Percentiles rank a stretch among this genome's conserved stretches.
Evolutionary conservation across 2,329 filamentous ascomycete species (phyloP).

Genomic region (Clonostachys sp.): DNA sequence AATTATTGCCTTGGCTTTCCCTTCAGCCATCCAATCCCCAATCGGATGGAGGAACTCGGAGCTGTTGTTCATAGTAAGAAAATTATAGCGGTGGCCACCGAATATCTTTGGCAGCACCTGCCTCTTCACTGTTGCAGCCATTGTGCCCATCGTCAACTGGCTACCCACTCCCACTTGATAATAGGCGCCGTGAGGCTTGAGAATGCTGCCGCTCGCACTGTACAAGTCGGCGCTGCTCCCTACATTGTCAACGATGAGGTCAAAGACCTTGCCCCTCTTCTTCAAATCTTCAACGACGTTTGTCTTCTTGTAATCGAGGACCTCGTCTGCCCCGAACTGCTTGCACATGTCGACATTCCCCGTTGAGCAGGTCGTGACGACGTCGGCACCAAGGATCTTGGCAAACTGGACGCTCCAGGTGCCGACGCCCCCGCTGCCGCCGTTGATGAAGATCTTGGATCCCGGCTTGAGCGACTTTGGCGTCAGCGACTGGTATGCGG

Average conservation of each 20-base stretch:
- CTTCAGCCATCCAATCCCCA: conserved; percentile 50
- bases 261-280: conserved; percentile 40
- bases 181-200: conserved; percentile 43
- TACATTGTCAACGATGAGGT: conserved; percentile 54
- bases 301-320: conserved; percentile 54
- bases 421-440: conserved; percentile 59
- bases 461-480: conserved; percentile 46
- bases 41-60: conserved; percentile 42
- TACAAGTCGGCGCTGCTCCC: conserved; percentile 44
- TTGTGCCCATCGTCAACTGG: conserved; percentile 7
- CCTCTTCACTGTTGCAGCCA: conserved; percentile 7
- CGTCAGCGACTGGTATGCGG: conserved; percentile 42
- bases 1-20: conserved; percentile 50
- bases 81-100: conserved; percentile 33
- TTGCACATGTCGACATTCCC: conserved; percentile 53
- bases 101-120: conserved; percentile 22
- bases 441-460: conserved; percentile 54
- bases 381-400: conserved; percentile 54
- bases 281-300: conserved; percentile 43
- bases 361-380: conserved; percentile 58
- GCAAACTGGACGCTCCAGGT: conserved; percentile 60
- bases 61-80: conserved; percentile 31
- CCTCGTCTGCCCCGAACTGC: conserved; percentile 57
- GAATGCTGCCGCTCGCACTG: conserved; percentile 40
- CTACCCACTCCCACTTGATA: conserved; percentile 41